Evolutionary conservation across 805 yeast species (phyloP).

Genomic region (Citeromyces nyonsensis): DNA sequence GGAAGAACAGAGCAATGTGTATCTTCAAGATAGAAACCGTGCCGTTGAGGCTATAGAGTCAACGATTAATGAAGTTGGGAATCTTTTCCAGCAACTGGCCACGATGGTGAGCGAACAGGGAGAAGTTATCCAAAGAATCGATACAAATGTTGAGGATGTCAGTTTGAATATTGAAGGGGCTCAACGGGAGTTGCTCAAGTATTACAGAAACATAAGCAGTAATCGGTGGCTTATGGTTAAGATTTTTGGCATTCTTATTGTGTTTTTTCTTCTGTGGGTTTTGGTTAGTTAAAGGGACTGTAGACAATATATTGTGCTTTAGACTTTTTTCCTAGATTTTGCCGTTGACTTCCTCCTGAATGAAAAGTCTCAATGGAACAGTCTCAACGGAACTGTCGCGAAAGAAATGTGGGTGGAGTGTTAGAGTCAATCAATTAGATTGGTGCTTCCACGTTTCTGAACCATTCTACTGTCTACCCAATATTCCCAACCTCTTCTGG

Average conservation of each 20-base stretch:
- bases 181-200: conserved; percentile 82
- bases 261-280: conserved; percentile 69
- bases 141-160: conserved; percentile 88
- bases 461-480: too few species aligned
- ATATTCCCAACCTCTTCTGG: too few species aligned
- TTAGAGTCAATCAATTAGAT: too few species aligned
- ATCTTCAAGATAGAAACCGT: conserved; percentile 67
- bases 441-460: too few species aligned
- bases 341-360: too few species aligned
- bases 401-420: too few species aligned
- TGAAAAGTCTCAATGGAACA: too few species aligned
- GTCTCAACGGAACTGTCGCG: too few species aligned
- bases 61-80: conserved; percentile 95
- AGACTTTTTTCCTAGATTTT: too few species aligned
- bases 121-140: conserved; percentile 89
- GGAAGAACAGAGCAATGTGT: conserved; percentile 68
- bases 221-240: conserved; percentile 88
- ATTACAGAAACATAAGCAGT: conserved; percentile 73
- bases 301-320: too few species aligned
- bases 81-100: conserved; percentile 84
- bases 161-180: conserved; percentile 85
- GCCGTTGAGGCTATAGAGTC: conserved; percentile 95
- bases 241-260: conserved; percentile 74
- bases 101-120: conserved; percentile 98
- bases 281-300: conserved; percentile 54